phyloP scores from a whole-genome alignment of 2,329 filamentous ascomycete genomes.

The Fusarium gaditjirri region DNA sequence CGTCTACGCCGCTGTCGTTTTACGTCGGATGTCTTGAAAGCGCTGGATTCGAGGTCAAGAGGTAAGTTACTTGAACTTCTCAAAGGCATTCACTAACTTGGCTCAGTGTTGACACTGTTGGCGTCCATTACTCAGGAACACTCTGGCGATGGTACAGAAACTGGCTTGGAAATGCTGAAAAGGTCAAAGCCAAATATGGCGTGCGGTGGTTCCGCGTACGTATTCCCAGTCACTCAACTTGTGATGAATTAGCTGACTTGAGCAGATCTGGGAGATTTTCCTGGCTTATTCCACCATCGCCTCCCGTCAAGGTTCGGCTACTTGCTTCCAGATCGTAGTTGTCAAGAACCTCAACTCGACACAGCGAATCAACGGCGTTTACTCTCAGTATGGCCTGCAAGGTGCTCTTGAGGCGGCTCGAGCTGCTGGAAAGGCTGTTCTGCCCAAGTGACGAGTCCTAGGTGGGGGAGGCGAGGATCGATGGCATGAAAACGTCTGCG shows the following conservation, averaged over 20 bases:
- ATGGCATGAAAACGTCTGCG: no score
- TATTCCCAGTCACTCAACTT: background rate
- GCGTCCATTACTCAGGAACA: conserved; percentile 93
- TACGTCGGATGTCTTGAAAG: conserved; percentile 84
- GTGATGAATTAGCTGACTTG: conserved; percentile 10
- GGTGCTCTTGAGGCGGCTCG: conserved; percentile 63
- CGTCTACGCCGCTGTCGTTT: conserved; percentile 87
- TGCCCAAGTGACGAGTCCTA: background rate
- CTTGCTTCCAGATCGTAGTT: conserved; percentile 86
- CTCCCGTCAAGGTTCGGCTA: conserved; percentile 84
- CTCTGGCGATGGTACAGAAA: conserved; percentile 98
- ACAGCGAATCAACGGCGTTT: conserved; percentile 81
- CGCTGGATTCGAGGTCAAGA: conserved; percentile 76
- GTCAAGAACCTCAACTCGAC: conserved; percentile 93
- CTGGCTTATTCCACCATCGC: conserved; percentile 85
- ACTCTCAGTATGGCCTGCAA: conserved; percentile 73
- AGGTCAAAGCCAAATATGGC: conserved; percentile 92
- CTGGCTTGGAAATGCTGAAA: conserved; percentile 92
- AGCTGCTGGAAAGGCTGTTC: conserved; percentile 42
- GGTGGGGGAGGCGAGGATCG: no score
- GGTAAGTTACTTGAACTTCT: conserved; percentile 22
- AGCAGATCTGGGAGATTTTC: conserved; percentile 94
- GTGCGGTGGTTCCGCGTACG: conserved; percentile 89
- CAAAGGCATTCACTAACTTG: background rate
- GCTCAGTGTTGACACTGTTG: conserved; percentile 79